Conservation (phyloP, 2,329 filamentous ascomycete species). For the Aspergillus unguis region DNA sequence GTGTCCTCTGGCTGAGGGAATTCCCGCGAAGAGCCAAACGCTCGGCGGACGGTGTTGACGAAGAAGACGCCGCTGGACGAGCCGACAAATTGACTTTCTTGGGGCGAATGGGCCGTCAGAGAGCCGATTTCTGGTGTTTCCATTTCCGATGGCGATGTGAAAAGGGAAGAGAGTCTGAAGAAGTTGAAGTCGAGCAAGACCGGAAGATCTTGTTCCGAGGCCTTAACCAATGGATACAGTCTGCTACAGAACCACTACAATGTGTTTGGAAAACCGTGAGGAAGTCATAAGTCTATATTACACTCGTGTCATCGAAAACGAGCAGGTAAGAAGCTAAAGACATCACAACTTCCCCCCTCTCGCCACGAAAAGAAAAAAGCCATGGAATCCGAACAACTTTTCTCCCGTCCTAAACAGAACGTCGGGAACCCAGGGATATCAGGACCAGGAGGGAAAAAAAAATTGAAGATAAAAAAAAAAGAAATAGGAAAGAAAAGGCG, state of each 20-base stretch:
- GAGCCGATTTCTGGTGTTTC: constrained; percentile 39
- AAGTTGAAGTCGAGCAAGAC: not conserved
- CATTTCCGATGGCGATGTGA: constrained; percentile 20
- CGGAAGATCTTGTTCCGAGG: constrained; percentile 3
- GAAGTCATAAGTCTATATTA: constrained; percentile 33
- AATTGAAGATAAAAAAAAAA: constrained; percentile 23
- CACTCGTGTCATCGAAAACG: constrained; percentile 25
- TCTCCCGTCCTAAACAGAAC: constrained; percentile 30
- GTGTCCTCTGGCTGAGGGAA: constrained; percentile 33
- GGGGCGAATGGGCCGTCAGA: constrained; percentile 40
- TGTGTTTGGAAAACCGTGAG: constrained; percentile 17
- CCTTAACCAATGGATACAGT: no score
- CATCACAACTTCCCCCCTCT: constrained; percentile 26
- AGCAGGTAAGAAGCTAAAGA: constrained; percentile 23
- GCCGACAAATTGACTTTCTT: constrained; percentile 52
- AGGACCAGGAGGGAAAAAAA: constrained; percentile 33
- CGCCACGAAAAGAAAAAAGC: constrained; percentile 18
- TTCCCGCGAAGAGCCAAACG: constrained; percentile 38
- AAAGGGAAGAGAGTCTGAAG: not conserved
- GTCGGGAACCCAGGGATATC: constrained; percentile 44
- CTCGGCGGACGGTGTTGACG: constrained; percentile 52
- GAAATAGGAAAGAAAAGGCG: constrained; percentile 20
- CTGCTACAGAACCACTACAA: not conserved
- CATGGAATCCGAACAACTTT: constrained; percentile 24
- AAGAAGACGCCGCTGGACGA: constrained; percentile 54